A percentile compares a stretch with the other conserved stretches of the same genome.
Evolutionary conservation across 345 rosid species (phyloP).

Genomic region (Eucalyptus pumila): DNA sequence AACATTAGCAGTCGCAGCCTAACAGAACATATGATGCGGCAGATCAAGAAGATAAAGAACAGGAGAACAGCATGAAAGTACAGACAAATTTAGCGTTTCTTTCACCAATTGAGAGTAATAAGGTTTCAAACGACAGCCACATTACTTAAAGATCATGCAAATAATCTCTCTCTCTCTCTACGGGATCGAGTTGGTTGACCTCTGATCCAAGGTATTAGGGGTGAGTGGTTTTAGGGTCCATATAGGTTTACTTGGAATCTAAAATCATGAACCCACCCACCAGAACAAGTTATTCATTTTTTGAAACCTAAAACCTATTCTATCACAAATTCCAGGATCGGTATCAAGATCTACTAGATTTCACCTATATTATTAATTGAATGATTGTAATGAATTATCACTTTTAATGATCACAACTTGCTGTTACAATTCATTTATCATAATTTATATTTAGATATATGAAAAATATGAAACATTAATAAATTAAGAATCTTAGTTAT

Average conservation of each 20-base stretch:
- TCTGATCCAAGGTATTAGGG: background rate
- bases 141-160: background rate
- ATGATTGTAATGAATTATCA: too few relatives aligned
- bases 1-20: background rate
- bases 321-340: fast-evolving
- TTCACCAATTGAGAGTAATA: background rate
- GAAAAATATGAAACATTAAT: too few relatives aligned
- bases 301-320: fast-evolving
- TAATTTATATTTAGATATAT: too few relatives aligned
- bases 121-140: background rate
- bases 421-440: fast-evolving
- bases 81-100: background rate
- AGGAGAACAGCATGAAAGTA: background rate
- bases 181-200: background rate
- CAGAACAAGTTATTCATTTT: too few relatives aligned
- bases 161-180: background rate
- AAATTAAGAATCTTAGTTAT: too few relatives aligned
- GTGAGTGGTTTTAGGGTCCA: too few relatives aligned
- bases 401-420: too few relatives aligned
- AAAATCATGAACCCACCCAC: too few relatives aligned
- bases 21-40: background rate
- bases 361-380: too few relatives aligned
- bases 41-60: background rate
- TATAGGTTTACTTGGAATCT: too few relatives aligned
- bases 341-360: fast-evolving